Evolutionary conservation across 805 yeast genomes (phyloP).

Genomic region (Barnettozyma populi): DNA sequence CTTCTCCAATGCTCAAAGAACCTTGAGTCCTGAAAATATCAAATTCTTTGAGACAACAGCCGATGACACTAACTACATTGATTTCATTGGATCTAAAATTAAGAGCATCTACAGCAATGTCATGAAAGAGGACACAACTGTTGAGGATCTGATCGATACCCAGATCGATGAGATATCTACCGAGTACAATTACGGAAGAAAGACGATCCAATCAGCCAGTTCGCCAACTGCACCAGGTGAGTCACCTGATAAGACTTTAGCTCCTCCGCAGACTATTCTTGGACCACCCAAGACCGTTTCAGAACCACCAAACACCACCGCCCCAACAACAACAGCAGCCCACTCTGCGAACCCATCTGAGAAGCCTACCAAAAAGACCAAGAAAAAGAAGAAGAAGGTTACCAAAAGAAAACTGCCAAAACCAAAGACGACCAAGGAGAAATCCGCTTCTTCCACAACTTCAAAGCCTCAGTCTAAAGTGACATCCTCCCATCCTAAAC

Average conservation of each 20-base stretch:
- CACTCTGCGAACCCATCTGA: neutral
- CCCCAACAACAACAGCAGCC: neutral
- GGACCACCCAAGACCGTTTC: neutral
- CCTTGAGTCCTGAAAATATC: slow-evolving; percentile 8
- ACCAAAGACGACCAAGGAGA: neutral
- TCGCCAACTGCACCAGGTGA: too few relatives aligned
- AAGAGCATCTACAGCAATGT: slow-evolving; percentile 4
- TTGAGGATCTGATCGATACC: neutral
- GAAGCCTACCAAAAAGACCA: slow-evolving; percentile 1
- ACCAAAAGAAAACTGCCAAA: neutral
- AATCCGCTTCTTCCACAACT: neutral
- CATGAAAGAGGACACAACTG: neutral
- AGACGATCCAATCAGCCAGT: neutral
- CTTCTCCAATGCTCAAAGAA: slow-evolving; percentile 18
- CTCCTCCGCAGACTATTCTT: neutral
- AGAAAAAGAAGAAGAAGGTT: slow-evolving; percentile 8
- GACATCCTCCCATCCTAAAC: neutral
- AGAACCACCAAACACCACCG: neutral
- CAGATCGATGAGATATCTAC: neutral
- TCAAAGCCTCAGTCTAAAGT: neutral
- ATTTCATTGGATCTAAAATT: slow-evolving; percentile 5
- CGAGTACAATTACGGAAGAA: neutral
- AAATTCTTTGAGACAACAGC: neutral
- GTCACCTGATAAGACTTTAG: neutral
- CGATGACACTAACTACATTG: slow-evolving; percentile 1